Conservation (phyloP, 495 filamentous ascomycete species). For the Sordaria brevicollis region DNA sequence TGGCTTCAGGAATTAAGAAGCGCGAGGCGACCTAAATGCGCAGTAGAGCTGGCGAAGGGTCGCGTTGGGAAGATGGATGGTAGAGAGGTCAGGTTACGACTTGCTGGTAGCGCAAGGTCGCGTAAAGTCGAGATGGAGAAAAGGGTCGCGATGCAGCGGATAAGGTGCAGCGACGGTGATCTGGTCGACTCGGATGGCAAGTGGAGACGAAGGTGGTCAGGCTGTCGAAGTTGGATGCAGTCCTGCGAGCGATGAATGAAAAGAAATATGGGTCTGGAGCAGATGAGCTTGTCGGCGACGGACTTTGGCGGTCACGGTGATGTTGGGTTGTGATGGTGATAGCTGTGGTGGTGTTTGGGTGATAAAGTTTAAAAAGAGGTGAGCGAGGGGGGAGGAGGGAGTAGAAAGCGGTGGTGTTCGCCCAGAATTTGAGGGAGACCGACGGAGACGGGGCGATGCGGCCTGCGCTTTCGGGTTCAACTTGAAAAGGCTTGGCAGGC, state of each 20-base stretch:
- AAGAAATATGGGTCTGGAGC: conserved; percentile 5
- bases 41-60: neutral
- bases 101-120: conserved; percentile 2
- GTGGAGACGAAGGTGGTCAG: conserved; percentile 6
- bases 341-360: neutral
- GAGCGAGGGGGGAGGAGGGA: neutral
- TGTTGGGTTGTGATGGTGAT: conserved; percentile 9
- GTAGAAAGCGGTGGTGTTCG: neutral
- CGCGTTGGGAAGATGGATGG: conserved; percentile 2
- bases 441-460: neutral
- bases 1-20: neutral
- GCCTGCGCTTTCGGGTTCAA: neutral
- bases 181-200: conserved; percentile 4
- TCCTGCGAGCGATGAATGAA: conserved; percentile 19
- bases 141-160: neutral
- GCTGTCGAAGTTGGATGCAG: conserved; percentile 36
- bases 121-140: conserved; percentile 9
- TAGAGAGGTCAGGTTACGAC: conserved; percentile 2
- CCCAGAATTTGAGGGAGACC: neutral
- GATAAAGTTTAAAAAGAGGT: neutral
- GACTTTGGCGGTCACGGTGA: conserved; percentile 10
- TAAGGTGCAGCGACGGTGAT: conserved; percentile 1
- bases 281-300: conserved; percentile 6
- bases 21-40: neutral
- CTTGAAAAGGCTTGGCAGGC: neutral